These are phyloP conservation scores for Rhizopogon sp. DNA, from an alignment of 768 basidiomycete species.

Conservation along the genomic window DNA sequence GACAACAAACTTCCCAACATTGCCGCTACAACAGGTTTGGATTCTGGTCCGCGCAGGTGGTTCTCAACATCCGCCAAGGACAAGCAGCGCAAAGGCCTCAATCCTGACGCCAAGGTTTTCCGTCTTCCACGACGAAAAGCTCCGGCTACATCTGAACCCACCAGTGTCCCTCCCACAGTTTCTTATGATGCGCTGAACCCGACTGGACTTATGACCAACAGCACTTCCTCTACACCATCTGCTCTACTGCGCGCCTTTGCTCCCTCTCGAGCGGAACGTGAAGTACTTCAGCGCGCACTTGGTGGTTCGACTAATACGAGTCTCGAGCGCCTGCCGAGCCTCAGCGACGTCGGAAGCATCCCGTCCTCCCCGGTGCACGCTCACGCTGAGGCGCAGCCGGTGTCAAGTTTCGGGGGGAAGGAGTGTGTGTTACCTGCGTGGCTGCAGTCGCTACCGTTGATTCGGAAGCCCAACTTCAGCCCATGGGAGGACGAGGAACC, in stretches of 20 bases:
- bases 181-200: constrained; percentile 58
- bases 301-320: constrained; percentile 71
- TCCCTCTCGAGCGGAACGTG: constrained; percentile 83
- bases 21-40: constrained; percentile 7
- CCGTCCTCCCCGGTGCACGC: constrained; percentile 60
- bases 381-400: constrained; percentile 32
- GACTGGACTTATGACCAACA: constrained; percentile 41
- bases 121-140: constrained; percentile 36
- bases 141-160: background rate
- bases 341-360: constrained; percentile 71
- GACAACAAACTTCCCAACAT: constrained; percentile 10
- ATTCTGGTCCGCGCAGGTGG: constrained; percentile 40
- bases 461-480: constrained; percentile 70
- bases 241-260: constrained; percentile 77
- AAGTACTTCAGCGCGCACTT: constrained; percentile 75
- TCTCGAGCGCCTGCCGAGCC: constrained; percentile 71
- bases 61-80: constrained; percentile 39
- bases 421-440: constrained; percentile 50
- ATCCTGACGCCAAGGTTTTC: constrained; percentile 86
- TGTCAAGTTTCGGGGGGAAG: constrained; percentile 17
- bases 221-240: constrained; percentile 37
- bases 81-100: constrained; percentile 63
- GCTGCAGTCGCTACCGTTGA: constrained; percentile 61
- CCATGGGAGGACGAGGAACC: constrained; percentile 77
- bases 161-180: constrained; percentile 5